A percentile compares a stretch with the other conserved stretches of the same genome.
Evolutionary conservation across 2,329 filamentous ascomycete genomes (phyloP).

Genomic region (Aspergillus sp.): DNA sequence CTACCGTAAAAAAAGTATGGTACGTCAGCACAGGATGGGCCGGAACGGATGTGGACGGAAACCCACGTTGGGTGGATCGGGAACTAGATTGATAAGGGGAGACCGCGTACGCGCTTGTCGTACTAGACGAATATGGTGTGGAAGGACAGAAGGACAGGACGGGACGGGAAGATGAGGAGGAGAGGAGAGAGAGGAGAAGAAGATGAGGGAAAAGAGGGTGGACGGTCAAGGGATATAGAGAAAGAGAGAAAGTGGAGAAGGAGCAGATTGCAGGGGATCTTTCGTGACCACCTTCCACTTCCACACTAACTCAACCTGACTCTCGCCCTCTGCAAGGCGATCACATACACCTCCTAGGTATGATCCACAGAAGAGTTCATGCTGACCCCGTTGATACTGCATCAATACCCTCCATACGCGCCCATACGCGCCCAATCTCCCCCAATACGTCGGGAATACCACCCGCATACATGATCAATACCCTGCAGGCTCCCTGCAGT

Average conservation of each 20-base stretch:
- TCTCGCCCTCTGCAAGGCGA: too few species aligned
- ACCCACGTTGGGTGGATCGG: neutral
- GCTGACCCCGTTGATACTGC: too few species aligned
- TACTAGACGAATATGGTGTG: neutral
- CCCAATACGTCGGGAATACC: too few species aligned
- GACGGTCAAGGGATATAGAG: neutral
- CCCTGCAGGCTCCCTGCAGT: too few species aligned
- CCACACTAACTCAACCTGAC: too few species aligned
- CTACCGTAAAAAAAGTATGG: neutral
- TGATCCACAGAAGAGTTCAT: too few species aligned
- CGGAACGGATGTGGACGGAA: constrained; percentile 11
- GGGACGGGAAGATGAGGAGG: neutral
- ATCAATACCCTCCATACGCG: too few species aligned
- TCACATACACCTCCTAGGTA: too few species aligned
- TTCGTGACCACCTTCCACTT: too few species aligned
- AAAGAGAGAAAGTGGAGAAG: neutral
- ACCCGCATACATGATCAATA: too few species aligned
- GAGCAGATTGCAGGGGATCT: too few species aligned
- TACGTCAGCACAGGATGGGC: constrained; percentile 1
- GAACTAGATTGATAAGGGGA: neutral
- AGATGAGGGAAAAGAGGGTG: neutral
- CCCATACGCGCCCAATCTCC: too few species aligned
- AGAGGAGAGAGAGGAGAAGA: neutral
- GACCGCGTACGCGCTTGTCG: neutral
- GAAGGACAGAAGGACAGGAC: constrained; percentile 2